These are phyloP conservation scores for Rhizopogon vesiculosus DNA, from an alignment of 768 basidiomycete genomes.

Conservation along the genomic window DNA sequence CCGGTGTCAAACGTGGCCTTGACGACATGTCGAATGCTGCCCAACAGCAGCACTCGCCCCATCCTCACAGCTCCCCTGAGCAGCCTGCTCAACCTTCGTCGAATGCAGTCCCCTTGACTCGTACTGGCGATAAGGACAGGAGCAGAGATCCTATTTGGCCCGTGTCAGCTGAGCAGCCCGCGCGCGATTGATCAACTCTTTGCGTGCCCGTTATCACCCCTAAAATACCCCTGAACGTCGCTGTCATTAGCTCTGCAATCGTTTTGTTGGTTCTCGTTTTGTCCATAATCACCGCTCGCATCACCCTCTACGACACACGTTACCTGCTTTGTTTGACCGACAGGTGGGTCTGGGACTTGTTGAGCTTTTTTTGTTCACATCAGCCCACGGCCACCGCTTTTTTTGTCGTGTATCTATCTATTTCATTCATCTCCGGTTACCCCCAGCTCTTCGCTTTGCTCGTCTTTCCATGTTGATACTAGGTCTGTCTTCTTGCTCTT, in stretches of 20 bases:
- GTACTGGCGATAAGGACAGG: constrained; percentile 24
- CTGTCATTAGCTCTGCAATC: constrained; percentile 19
- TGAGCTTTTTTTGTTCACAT: constrained; percentile 14
- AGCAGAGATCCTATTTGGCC: constrained; percentile 25
- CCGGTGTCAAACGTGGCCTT: constrained; percentile 64
- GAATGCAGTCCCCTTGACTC: constrained; percentile 15
- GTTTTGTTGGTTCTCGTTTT: constrained; percentile 22
- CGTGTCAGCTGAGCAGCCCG: constrained; percentile 21
- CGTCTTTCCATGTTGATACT: constrained; percentile 25
- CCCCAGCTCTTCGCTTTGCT: constrained; percentile 7
- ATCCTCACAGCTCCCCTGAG: constrained; percentile 17
- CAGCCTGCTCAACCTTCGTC: constrained; percentile 16
- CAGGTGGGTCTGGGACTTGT: constrained; percentile 20
- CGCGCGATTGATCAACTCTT: constrained; percentile 18
- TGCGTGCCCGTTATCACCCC: not conserved
- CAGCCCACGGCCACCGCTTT: constrained; percentile 11
- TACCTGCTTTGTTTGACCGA: constrained; percentile 3
- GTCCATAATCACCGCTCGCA: constrained; percentile 23
- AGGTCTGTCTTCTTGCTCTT: constrained; percentile 16
- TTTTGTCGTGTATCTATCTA: constrained; percentile 26
- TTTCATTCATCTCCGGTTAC: constrained; percentile 20
- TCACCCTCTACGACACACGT: constrained; percentile 2
- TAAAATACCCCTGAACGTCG: constrained; percentile 1
- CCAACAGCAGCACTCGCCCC: constrained; percentile 23
- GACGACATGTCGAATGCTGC: constrained; percentile 61